A percentile compares a stretch with the other conserved stretches of the same genome.
Conservation (phyloP, 2,329 filamentous ascomycete genomes). For the Alternaria viburni region DNA sequence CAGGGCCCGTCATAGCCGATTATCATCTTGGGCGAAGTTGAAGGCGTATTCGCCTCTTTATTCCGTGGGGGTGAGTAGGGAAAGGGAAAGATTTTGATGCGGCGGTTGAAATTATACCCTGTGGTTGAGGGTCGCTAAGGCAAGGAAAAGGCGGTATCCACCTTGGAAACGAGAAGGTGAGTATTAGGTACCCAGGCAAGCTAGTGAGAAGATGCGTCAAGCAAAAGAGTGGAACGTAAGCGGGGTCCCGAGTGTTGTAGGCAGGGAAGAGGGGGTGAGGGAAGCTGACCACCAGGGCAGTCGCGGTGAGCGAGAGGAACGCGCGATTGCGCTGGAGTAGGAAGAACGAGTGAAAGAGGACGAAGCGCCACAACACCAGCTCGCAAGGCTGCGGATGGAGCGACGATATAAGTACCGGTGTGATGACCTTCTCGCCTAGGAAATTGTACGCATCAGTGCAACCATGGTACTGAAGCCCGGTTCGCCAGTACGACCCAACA, state of each 20-base stretch:
- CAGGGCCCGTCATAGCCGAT: conserved; percentile 16
- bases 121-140: not conserved
- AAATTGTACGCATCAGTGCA: not conserved
- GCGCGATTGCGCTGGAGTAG: not conserved
- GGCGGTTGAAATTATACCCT: not conserved
- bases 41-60: not conserved
- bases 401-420: not conserved
- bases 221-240: not conserved
- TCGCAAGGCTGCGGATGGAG: not conserved
- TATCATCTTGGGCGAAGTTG: not conserved
- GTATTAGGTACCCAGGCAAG: not conserved
- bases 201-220: not conserved
- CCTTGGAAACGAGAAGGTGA: not conserved
- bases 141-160: not conserved
- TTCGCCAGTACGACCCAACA: not conserved
- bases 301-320: not conserved
- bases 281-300: not conserved
- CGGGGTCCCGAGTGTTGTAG: not conserved
- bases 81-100: not conserved
- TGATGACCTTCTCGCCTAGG: not conserved
- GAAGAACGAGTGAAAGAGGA: not conserved
- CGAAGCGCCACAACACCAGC: not conserved
- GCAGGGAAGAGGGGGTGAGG: not conserved
- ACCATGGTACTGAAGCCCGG: not conserved
- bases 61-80: not conserved